These are phyloP conservation scores for Backusella mclennaniae DNA, from an alignment of 192 early-diverging fungal genomes.

Conservation along the genomic window DNA sequence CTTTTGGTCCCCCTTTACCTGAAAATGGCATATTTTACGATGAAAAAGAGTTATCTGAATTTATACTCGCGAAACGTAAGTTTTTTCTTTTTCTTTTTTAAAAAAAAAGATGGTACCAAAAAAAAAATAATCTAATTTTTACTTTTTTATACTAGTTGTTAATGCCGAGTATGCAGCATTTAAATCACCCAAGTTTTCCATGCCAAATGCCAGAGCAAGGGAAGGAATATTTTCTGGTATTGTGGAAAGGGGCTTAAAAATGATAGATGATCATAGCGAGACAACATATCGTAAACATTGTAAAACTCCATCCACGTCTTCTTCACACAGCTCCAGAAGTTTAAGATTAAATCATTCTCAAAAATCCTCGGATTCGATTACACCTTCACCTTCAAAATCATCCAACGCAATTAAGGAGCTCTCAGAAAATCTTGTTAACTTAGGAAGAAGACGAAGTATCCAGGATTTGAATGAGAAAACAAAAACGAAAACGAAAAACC, in stretches of 20 bases:
- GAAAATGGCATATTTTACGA: constrained; percentile 43
- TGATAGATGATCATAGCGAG: constrained; percentile 9
- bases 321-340: constrained; percentile 23
- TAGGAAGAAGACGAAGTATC: constrained; percentile 32
- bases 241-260: constrained; percentile 38
- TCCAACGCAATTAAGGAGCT: constrained; percentile 28
- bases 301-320: constrained; percentile 33
- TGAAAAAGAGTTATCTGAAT: constrained; percentile 34
- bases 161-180: constrained; percentile 58
- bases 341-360: neutral
- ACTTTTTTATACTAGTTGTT: constrained; percentile 44
- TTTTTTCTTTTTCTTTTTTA: neutral
- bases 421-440: constrained; percentile 19
- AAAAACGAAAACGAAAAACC: constrained; percentile 6
- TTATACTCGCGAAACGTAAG: constrained; percentile 41
- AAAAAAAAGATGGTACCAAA: neutral
- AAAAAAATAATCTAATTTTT: neutral
- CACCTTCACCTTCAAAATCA: constrained; percentile 11
- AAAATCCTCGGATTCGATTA: neutral
- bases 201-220: constrained; percentile 46
- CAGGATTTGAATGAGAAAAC: constrained; percentile 17
- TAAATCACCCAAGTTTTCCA: constrained; percentile 49
- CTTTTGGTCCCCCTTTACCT: constrained; percentile 53
- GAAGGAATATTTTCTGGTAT: constrained; percentile 48
- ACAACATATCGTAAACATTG: constrained; percentile 8